Base-by-base conservation (phyloP, 2,329 filamentous ascomycete genomes). In the Colletotrichum godetiae region DNA sequence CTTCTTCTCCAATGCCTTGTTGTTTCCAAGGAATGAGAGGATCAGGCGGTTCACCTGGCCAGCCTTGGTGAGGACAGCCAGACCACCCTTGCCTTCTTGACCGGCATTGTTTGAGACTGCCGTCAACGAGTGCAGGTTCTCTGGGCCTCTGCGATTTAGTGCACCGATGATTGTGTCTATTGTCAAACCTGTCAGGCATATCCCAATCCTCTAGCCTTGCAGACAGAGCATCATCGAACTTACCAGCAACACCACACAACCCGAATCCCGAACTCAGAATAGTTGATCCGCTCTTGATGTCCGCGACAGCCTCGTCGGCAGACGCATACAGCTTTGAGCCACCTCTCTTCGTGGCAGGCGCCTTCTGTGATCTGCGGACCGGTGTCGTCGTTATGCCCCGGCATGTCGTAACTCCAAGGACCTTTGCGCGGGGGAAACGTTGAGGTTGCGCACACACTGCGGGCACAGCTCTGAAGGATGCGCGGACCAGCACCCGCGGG, bases 91-190 rank as follows among this genome's bases (percentile, higher is more conserved):
- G 33, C 91, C 90, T 52, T 92, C 90, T 35, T 91, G 87, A 31
- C 94, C 94, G 8, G 93, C 93, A 79, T 96, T 96, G 80, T 96
- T 96, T 63, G 93, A 95, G 2, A 95, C 92, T 24, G 93, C 93
- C 0, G 93, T 95, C 35, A 96, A 86, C 1, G 90, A 88, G 62
- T 93, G 87, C 27, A 96, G 86, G 11, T 88, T 86, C 5, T 91
- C 88, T 5, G 86, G 84, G 6, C 90, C 91, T 78, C 90, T 84
- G 22, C 86, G 85, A 68, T 90, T 87, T 52, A 96, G 88, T 19
- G 92, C 91, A 53, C 90, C 86, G 77, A 95, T 95, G 7, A 95
- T 84, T 0, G 93, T 95, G 79, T 95, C 92, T 87, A 80, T 1
- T 2, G 15, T 13, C 0, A 15, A 46, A 0, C 6, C 1, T n/a